Percentiles rank a stretch among this genome's conserved stretches.
phyloP scores from a whole-genome alignment of 202 grass and related monocot genomes.

The Brachypodium distachyon region DNA sequence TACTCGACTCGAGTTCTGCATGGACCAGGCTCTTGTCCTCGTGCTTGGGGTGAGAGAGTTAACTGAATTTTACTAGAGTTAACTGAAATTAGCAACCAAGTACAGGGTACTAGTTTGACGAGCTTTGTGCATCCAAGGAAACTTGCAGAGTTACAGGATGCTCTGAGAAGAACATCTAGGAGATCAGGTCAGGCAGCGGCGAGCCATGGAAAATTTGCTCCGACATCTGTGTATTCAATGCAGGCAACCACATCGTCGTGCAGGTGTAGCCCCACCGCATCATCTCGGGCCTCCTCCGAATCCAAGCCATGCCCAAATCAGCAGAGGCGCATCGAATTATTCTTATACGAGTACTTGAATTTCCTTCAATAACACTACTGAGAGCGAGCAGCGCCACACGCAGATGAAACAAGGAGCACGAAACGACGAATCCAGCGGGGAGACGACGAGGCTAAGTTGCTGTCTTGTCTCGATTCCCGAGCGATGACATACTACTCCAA shows the following conservation, averaged over 20 bases:
- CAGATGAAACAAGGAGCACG: not conserved
- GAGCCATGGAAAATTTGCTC: not conserved
- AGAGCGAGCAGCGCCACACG: too few species aligned
- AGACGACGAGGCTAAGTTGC: slow-evolving; percentile 19
- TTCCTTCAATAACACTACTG: too few species aligned
- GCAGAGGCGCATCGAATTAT: too few species aligned
- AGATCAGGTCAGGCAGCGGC: not conserved
- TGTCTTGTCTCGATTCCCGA: too few species aligned
- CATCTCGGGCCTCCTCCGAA: not conserved
- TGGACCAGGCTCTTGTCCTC: not conserved
- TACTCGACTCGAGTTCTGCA: not conserved
- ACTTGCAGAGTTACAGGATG: too few species aligned
- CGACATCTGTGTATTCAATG: not conserved
- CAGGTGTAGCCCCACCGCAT: not conserved
- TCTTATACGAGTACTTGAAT: too few species aligned
- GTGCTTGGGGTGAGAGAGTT: not conserved
- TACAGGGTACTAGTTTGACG: too few species aligned
- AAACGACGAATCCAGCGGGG: slow-evolving; percentile 24
- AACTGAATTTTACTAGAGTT: too few species aligned
- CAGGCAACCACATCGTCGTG: not conserved
- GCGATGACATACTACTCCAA: too few species aligned
- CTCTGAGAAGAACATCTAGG: not conserved
- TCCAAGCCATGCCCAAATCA: not conserved
- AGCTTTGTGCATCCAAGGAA: too few species aligned
- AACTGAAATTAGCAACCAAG: too few species aligned